Base-by-base conservation (phyloP, 768 basidiomycete species). In the Podaxis sp. region DNA sequence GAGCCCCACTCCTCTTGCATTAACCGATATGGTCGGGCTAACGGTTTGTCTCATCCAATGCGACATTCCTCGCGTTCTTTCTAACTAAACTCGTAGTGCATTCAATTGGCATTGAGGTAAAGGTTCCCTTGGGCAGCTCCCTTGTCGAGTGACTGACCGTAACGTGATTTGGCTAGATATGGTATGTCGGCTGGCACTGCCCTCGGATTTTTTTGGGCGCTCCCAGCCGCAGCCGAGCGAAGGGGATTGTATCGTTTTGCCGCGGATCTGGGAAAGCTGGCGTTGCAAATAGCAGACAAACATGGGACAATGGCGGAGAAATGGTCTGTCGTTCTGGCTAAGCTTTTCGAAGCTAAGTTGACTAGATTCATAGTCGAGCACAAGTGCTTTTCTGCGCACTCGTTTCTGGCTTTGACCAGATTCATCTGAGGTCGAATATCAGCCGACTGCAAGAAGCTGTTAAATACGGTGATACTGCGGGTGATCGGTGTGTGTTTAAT, bases 171-270 rank as follows among this genome's bases (percentile, higher is more conserved):
- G 19, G 19, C 12, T 58, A 89, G 87, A 28, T 83, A 81, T 59
- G 90, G 89, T 4, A 87, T 92, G 79, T 81, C 86, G 6, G 82
- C 88, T 15, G 87, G 87, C 4, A 86, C 87, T 7, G 84, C 87
- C 0, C 72, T 88, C 17, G 90, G 90, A 5, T 88, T 92, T 72
- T 88, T 90, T 69, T 90, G 87, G 87, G 82, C 85, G 13, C 74
- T 88, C n/a, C 52, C 51, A 84, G 82, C 83, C 63, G 83, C 84
- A 12, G 87, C 86, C 3, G 88, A 90, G 69, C 73, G 81, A 64
- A 76, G 84, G 66, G 86, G 85, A 62, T 70, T 88, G 22, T 89
- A 88, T 72, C 79, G 87, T 5, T 89, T 90, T 70, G 87, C 88
- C 36, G 80, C 80, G 0, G 87, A 90, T 67, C 78, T 90, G 39